phyloP scores from a whole-genome alignment of 371 early-diverging fungal species.

The Coemansia sp. region DNA sequence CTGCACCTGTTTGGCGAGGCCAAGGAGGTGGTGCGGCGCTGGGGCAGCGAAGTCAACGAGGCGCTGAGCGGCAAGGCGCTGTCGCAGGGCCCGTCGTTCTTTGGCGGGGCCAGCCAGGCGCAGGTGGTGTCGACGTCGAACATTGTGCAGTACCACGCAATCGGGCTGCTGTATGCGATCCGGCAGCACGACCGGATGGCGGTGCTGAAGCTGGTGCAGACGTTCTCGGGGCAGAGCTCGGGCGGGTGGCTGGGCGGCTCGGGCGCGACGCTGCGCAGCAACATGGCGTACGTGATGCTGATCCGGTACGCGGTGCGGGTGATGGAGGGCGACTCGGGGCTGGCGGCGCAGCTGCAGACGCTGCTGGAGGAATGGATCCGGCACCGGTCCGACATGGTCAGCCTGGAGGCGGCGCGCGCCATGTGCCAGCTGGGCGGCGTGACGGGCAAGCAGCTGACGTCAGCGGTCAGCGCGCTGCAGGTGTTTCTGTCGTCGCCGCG shows the following conservation, averaged over 20 bases:
- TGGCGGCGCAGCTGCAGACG: conserved; percentile 72
- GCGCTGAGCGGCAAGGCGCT: conserved; percentile 77
- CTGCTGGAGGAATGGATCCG: conserved; percentile 87
- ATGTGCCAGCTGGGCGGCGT: conserved; percentile 88
- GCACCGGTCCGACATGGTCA: conserved; percentile 96
- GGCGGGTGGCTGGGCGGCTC: conserved; percentile 54
- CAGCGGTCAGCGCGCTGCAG: conserved; percentile 91
- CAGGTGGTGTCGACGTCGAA: conserved; percentile 58
- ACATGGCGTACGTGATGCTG: conserved; percentile 89
- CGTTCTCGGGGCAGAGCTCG: conserved; percentile 59
- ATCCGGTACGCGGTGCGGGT: conserved; percentile 92
- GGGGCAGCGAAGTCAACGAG: conserved; percentile 90
- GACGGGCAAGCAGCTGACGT: conserved; percentile 81
- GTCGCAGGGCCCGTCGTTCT: conserved; percentile 53
- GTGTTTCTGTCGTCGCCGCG: conserved; percentile 90
- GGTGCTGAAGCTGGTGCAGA: conserved; percentile 91
- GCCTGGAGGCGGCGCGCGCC: conserved; percentile 96
- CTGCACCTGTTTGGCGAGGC: conserved; percentile 81
- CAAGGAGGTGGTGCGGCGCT: conserved; percentile 83
- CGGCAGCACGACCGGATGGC: conserved; percentile 98
- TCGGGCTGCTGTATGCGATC: conserved; percentile 92
- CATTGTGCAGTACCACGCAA: conserved; percentile 95
- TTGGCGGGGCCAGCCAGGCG: conserved; percentile 34
- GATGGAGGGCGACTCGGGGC: conserved; percentile 81
- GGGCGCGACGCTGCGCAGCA: conserved; percentile 67